Evolutionary conservation across 345 rosid genomes (phyloP).

Genomic region (Draba incana): DNA sequence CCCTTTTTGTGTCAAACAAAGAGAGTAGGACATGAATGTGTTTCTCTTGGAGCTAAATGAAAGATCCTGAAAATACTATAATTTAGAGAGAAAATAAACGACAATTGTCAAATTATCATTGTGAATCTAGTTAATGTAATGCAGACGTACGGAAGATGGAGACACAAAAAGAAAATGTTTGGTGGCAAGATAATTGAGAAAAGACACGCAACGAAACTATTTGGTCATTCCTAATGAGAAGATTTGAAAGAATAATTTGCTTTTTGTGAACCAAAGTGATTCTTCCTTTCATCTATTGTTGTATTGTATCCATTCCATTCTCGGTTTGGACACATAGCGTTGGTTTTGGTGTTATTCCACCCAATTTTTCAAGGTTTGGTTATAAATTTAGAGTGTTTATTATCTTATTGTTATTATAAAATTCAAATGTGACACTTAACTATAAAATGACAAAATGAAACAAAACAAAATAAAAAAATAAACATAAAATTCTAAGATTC

Average conservation of each 20-base stretch:
- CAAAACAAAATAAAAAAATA: no score
- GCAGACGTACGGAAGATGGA: conserved; percentile 24
- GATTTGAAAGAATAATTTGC: conserved; percentile 17
- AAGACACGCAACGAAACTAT: conserved; percentile 20
- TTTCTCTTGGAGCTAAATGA: background rate
- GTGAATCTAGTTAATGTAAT: conserved; percentile 14
- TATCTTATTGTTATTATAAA: no score
- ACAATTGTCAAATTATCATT: background rate
- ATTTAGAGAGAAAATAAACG: background rate
- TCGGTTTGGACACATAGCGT: background rate
- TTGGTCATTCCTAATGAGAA: conserved; percentile 27
- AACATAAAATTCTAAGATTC: no score
- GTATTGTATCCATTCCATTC: conserved; percentile 17
- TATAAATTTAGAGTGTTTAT: background rate
- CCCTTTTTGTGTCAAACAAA: no score
- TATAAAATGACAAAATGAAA: no score
- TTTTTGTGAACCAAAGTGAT: conserved; percentile 34
- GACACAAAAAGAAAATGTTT: conserved; percentile 3
- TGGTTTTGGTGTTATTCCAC: background rate
- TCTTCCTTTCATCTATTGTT: conserved; percentile 18
- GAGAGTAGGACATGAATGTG: background rate
- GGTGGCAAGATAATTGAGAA: conserved; percentile 3
- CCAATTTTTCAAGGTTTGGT: background rate
- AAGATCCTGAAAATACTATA: conserved; percentile 1
- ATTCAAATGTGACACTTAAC: no score